Evolutionary conservation across 345 rosid genomes (phyloP), one percentile per base, ranked within the genome.

Genomic region (Microcos paniculata): DNA sequence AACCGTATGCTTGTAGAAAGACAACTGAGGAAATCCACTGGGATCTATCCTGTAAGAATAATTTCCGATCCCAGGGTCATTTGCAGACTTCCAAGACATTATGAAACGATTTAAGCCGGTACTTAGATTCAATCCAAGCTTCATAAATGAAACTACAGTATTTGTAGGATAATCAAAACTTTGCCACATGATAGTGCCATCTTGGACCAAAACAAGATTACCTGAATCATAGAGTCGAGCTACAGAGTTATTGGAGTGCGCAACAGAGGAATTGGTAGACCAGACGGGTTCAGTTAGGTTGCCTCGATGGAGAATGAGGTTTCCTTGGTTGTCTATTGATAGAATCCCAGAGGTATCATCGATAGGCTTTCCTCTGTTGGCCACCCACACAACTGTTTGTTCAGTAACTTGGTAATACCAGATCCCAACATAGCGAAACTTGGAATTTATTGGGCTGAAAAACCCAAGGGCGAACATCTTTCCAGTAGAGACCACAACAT

Each of bases 161-260:
- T 89, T 72, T 9, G 94, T 85, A 4, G 92, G 97, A 77, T 88
- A 42, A 70, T 93, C 89, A 78, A 88, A 90, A 38, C 97, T 90
- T 72, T 91, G 89, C 97, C 97, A 93, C 11, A 87, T 5, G 24
- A 5, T 15, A 76, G 35, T 58, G 24, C 57, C 52, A 56, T 82
- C 76, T 14, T 82, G 83, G 70, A 78, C 52, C 19, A 90, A 71
- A 24, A 89, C 85, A 28, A 91, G 88, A 78, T 91, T 91, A 0
- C 92, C 97, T 30, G 88, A 56, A 76, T 91, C 95, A 30, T 86
- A 45, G 24, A 91, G 70, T 79, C 69, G 92, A 24, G 88, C 87
- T 15, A 80, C 63, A 24, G 76, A 81, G 23, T 76, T 74, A 13
- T 49, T 61, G 3, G 70, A 53, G 19, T 57, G 42, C 1, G 52